These are phyloP conservation scores for Sphagnum magellanicum DNA, from an alignment of 228 moss, liverwort and hornwort genomes.

Conservation along the genomic window DNA sequence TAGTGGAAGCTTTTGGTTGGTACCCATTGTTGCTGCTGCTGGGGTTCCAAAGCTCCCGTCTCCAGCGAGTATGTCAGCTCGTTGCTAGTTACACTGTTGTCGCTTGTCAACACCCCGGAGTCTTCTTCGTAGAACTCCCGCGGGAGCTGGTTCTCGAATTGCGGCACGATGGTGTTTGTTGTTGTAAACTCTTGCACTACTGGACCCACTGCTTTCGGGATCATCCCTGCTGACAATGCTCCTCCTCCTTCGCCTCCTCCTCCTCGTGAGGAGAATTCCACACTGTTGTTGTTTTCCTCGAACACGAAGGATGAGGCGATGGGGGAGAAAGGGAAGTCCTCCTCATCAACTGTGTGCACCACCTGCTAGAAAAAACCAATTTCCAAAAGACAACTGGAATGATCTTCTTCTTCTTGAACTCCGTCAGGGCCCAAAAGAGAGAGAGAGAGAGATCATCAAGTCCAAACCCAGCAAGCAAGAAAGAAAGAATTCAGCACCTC, in stretches of 20 bases:
- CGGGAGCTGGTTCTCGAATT: background rate
- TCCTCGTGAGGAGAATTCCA: constrained; percentile 45
- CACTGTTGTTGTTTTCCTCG: constrained; percentile 41
- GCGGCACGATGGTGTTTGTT: too few relatives aligned
- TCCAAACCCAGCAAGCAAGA: too few relatives aligned
- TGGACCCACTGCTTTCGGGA: constrained; percentile 52
- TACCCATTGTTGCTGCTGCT: constrained; percentile 34
- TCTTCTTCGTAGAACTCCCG: constrained; percentile 28
- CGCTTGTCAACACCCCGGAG: constrained; percentile 35
- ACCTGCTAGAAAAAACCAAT: constrained; percentile 19
- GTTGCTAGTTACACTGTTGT: constrained; percentile 29
- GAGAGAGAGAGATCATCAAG: too few relatives aligned
- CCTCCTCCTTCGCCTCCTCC: constrained; percentile 7
- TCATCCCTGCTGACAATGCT: background rate
- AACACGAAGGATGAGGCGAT: constrained; percentile 60
- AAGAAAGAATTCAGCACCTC: constrained; percentile 7
- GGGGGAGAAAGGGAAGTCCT: constrained; percentile 57
- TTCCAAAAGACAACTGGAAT: too few relatives aligned
- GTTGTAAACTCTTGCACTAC: constrained; percentile 39
- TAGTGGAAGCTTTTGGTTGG: constrained; percentile 46
- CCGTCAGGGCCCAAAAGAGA: too few relatives aligned
- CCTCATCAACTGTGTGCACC: constrained; percentile 50
- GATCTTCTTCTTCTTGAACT: too few relatives aligned
- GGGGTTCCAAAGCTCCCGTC: constrained; percentile 25
- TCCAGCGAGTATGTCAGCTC: constrained; percentile 41